Conservation (phyloP, 129 eudicot species). For the Flaveria sonorensis region DNA sequence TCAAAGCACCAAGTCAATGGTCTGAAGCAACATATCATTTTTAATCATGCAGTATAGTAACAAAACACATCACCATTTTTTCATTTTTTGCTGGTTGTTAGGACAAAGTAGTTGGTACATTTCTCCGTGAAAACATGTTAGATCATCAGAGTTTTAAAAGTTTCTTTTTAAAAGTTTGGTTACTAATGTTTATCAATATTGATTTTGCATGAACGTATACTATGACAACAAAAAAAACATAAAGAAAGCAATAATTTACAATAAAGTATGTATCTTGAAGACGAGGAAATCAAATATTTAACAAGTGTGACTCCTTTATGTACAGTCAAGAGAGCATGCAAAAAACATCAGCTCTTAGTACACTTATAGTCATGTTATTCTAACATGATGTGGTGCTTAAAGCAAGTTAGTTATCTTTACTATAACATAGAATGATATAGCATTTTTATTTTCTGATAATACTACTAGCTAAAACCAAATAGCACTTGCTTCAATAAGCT, state of each 20-base stretch:
- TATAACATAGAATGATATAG: constrained; percentile 23
- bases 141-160: constrained; percentile 15
- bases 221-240: neutral
- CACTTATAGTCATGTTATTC: constrained; percentile 41
- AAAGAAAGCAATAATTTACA: constrained; percentile 18
- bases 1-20: constrained; percentile 31
- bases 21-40: constrained; percentile 21
- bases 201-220: neutral
- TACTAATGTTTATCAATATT: constrained; percentile 10
- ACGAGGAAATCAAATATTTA: constrained; percentile 6
- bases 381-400: constrained; percentile 36
- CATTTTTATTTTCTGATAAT: constrained; percentile 16
- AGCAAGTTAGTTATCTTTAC: constrained; percentile 18
- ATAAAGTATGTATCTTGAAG: constrained; percentile 30
- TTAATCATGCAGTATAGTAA: neutral
- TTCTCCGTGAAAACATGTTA: constrained; percentile 32
- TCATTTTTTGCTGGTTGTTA: constrained; percentile 7
- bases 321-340: constrained; percentile 45
- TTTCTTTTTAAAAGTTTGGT: constrained; percentile 10
- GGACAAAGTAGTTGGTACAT: constrained; percentile 25
- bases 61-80: constrained; percentile 16
- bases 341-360: constrained; percentile 45
- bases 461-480: constrained; percentile 73
- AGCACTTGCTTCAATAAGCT: constrained; percentile 75
- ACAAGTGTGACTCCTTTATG: constrained; percentile 30